Base-by-base conservation (phyloP, 2,329 filamentous ascomycete genomes). In the Colletotrichum navitas region DNA sequence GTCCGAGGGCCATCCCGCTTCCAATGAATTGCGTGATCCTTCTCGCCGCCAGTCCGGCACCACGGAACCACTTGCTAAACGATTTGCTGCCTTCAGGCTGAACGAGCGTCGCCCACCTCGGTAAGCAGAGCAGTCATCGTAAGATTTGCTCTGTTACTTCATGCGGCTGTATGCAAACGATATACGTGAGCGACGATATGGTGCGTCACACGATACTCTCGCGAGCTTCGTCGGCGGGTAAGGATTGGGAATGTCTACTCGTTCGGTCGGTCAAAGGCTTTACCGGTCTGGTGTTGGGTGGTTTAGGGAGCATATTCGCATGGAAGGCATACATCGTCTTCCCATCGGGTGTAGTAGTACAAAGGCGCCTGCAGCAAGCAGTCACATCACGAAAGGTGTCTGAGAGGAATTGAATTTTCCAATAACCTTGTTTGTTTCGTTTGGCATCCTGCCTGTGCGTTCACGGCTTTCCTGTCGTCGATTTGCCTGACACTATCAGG, bases 31-130 rank as follows among this genome's bases (percentile, higher is more conserved):
- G 71, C 74, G 56, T 69, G 66, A 71, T 70, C 63, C 76, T 66
- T 75, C 73, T 73, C 74, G 75, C 74, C 75, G 75, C 69, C 75
- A 76, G 75, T 80, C 81, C 71, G 45, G 74, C 49, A 74, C 77
- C 64, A 80, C 82, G 75, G 85, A 87, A 83, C 86, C 85, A 74
- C 86, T 90, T 86, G 86, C 88, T 89, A 90, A 90, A 85, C 85
- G 87, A 83, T 87, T 90, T 88, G 87, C 87, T 86, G 86, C 87
- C 83, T 87, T 90, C 87, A 90, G 88, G 86, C 85, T 89, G 81
- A 88, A 87, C 78, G 84, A 85, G 72, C 75, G 76, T 60, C 74
- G 68, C 68, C 73, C 72, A 60, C 65, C n/a, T 52, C 59, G 65
- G 47, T 72, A 45, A 71, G 41, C 55, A 63, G 52, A 59, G 49